Evolutionary conservation across 1,284 basidiomycete genomes (phyloP).

Genomic region (Cystobasidium sp.): DNA sequence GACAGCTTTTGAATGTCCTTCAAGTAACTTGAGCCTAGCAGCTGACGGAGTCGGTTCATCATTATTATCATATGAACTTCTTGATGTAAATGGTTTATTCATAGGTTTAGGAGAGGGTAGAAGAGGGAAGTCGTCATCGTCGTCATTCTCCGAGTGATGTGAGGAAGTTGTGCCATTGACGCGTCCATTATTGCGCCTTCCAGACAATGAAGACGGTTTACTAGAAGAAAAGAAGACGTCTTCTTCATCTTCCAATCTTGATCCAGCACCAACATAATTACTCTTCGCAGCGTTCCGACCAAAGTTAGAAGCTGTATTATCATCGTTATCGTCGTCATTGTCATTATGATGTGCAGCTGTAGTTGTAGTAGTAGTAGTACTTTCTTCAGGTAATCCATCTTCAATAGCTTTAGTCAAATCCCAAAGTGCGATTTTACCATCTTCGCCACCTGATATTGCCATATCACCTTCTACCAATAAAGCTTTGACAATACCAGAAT

Average conservation of each 20-base stretch:
- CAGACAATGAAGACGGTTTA: conserved; percentile 14
- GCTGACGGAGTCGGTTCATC: conserved; percentile 20
- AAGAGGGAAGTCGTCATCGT: neutral
- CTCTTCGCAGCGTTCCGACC: neutral
- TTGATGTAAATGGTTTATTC: conserved; percentile 5
- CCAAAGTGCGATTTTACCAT: conserved; percentile 84
- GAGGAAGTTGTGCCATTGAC: neutral
- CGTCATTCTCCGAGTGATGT: neutral
- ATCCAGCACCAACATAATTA: conserved; percentile 9
- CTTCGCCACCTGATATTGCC: conserved; percentile 87
- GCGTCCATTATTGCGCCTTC: neutral
- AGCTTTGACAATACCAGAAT: conserved; percentile 78
- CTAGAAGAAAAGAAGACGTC: conserved; percentile 34
- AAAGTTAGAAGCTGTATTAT: neutral
- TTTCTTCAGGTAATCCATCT: conserved; percentile 28
- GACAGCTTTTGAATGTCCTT: conserved; percentile 43
- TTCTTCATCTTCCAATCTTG: conserved; percentile 21
- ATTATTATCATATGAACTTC: neutral
- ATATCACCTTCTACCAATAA: conserved; percentile 91
- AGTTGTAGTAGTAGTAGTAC: neutral
- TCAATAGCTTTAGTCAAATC: conserved; percentile 70
- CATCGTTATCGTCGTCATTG: conserved; percentile 14
- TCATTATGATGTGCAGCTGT: neutral
- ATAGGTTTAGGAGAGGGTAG: conserved; percentile 28
- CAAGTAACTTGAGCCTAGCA: conserved; percentile 23